phyloP scores from a whole-genome alignment of 139 green algal genomes.

The Coelastrella sp. region DNA sequence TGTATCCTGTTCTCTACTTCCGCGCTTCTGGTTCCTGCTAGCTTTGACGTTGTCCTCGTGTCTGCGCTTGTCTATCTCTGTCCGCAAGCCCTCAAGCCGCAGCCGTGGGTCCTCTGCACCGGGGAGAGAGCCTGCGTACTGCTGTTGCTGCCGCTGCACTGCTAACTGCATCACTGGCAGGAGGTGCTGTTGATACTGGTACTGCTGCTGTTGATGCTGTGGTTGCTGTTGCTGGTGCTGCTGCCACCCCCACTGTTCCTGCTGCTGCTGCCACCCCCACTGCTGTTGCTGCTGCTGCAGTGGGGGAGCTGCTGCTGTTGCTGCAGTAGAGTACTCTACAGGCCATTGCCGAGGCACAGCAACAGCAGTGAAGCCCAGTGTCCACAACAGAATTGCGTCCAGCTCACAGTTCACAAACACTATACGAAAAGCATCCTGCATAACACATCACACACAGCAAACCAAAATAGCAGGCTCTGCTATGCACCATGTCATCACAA shows the following conservation, averaged over 20 bases:
- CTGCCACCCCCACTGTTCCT: not conserved
- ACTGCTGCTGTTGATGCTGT: not conserved
- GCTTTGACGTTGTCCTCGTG: not conserved
- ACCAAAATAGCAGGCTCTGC: no score
- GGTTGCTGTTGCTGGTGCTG: not conserved
- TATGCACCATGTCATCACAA: no score
- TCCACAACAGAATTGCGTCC: constrained; percentile 21
- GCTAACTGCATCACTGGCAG: constrained; percentile 3
- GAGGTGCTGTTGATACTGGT: not conserved
- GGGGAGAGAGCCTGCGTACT: not conserved
- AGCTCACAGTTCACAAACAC: constrained; percentile 43
- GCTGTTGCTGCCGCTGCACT: constrained; percentile 32
- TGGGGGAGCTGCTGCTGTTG: not conserved
- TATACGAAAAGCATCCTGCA: not conserved
- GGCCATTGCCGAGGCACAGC: not conserved
- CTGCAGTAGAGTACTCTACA: not conserved
- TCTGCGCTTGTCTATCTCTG: not conserved
- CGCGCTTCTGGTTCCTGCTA: constrained; percentile 29
- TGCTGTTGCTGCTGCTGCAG: constrained; percentile 32
- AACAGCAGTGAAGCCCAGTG: not conserved
- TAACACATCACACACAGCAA: no score
- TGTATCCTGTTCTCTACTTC: not conserved
- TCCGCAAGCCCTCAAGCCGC: not conserved
- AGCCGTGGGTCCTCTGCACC: not conserved
- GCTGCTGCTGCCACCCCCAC: not conserved